Evolutionary conservation across 768 basidiomycete species (phyloP), one percentile per base, ranked within the genome.

Genomic region (Boletus huronensis): DNA sequence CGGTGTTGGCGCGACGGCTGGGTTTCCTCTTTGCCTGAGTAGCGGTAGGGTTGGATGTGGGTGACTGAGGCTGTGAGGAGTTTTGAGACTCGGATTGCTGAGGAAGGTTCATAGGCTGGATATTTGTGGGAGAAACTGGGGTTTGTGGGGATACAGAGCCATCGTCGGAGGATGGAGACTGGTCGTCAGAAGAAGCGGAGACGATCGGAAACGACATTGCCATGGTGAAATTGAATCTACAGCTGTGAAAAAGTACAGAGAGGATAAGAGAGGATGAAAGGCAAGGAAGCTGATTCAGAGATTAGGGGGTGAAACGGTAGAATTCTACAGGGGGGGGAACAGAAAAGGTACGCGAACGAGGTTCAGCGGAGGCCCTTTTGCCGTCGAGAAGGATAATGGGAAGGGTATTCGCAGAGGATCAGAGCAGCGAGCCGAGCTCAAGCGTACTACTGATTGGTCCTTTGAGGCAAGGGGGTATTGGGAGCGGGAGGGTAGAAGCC

Each of bases 1-100:
- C 95, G 49, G 95, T 98, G 74, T 98, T 98, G 49, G 93, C 94
- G 31, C 94, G 84, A 58, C 93, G 81, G 65, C 82, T 83, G 52
- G 91, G 84, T 71, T 96, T 96, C 70, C 89, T 83, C 69, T 89
- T 91, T 54, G 75, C 67, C 57, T 81, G 79, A n/a, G 72, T 58
- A 50, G 58, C 32, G 23, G 64, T 54, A 16, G 66, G 49, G 21
- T 62, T 69, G 28, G 66, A 41, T 35, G 57, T 36, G 34, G 63
- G 57, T 32, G 71, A 68, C 25, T 64, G 63, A 26, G 61, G 58
- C 39, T 58, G 55, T 16, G 59, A 58, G 23, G 48, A 38, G 25
- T 64, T 60, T 60, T 60, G 56, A 26, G 58, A 28, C 13, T 71
- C 72, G 16, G 71, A 62, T 6, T 64, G 28, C 23, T 62, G 62